Conservation (phyloP, 192 early-diverging fungal species). For the Coemansia sp. region DNA sequence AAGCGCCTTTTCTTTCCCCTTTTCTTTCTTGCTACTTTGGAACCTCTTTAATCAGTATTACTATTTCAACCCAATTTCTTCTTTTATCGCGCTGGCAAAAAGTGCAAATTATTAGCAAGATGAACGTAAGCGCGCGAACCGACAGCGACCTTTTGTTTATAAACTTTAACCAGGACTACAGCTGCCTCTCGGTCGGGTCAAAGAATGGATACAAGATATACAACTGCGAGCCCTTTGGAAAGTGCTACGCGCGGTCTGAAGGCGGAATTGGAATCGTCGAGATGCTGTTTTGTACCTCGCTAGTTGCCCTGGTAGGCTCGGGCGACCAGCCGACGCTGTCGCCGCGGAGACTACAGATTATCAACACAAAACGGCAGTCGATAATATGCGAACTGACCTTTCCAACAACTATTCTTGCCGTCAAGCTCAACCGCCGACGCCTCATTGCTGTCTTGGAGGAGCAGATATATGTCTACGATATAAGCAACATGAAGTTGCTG, state of each 20-base stretch:
- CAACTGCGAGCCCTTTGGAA: conserved; percentile 96
- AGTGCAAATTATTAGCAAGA: conserved; percentile 21
- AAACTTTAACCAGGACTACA: conserved; percentile 84
- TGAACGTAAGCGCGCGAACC: conserved; percentile 65
- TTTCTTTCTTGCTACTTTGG: background rate
- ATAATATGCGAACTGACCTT: conserved; percentile 98
- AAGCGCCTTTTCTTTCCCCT: background rate
- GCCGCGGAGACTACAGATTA: conserved; percentile 87
- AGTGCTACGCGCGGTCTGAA: conserved; percentile 86
- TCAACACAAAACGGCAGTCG: conserved; percentile 97
- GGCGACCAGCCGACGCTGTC: conserved; percentile 86
- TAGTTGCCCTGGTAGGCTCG: conserved; percentile 93
- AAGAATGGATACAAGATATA: conserved; percentile 89
- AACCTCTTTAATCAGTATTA: background rate
- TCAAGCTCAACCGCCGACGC: conserved; percentile 93
- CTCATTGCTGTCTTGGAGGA: conserved; percentile 94
- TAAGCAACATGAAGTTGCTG: conserved; percentile 96
- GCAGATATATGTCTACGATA: conserved; percentile 96
- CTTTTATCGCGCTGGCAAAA: background rate
- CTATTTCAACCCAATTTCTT: background rate
- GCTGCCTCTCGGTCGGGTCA: conserved; percentile 87
- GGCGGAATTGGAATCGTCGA: conserved; percentile 92
- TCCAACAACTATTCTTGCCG: conserved; percentile 85
- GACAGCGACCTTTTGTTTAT: conserved; percentile 73
- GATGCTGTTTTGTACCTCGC: conserved; percentile 96